phyloP scores from a whole-genome alignment of 2,329 filamentous ascomycete genomes.

The Moelleriella libera region DNA sequence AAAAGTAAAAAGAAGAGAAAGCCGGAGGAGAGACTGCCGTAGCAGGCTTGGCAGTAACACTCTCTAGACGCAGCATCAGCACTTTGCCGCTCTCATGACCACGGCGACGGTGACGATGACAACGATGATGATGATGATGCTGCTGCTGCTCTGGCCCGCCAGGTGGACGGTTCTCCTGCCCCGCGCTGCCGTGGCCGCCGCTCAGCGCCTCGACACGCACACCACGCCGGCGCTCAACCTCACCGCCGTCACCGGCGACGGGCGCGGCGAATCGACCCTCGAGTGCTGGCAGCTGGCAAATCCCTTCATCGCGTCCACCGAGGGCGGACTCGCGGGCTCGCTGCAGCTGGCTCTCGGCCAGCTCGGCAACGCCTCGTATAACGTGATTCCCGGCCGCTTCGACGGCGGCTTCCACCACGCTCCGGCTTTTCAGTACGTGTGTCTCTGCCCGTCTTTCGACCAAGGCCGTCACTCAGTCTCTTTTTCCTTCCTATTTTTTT shows the following conservation, averaged over 20 bases:
- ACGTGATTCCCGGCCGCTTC: conserved; percentile 19
- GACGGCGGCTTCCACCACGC: conserved; percentile 27
- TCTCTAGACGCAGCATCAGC: no score
- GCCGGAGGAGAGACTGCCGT: no score
- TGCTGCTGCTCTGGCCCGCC: no score
- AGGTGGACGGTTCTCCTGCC: neutral
- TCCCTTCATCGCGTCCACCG: conserved; percentile 10
- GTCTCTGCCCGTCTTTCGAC: neutral
- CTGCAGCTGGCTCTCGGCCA: conserved; percentile 16
- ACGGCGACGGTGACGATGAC: no score
- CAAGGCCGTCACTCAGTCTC: neutral
- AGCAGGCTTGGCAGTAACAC: no score
- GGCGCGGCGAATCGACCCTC: conserved; percentile 23
- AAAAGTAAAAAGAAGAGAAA: no score
- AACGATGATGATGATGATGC: no score
- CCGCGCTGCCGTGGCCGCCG: neutral
- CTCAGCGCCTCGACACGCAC: conserved; percentile 1
- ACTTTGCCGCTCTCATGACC: no score
- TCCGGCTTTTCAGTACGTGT: conserved; percentile 23
- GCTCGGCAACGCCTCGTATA: conserved; percentile 17
- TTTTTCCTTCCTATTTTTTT: no score
- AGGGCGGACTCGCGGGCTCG: conserved; percentile 18
- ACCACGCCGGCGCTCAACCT: conserved; percentile 19
- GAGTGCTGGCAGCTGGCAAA: conserved; percentile 28
- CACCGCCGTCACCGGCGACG: conserved; percentile 21